Evolutionary conservation across 2,329 filamentous ascomycete species (phyloP), one percentile per base, ranked within the genome.

Genomic region (Pseudopyrenochaeta lycopersici): DNA sequence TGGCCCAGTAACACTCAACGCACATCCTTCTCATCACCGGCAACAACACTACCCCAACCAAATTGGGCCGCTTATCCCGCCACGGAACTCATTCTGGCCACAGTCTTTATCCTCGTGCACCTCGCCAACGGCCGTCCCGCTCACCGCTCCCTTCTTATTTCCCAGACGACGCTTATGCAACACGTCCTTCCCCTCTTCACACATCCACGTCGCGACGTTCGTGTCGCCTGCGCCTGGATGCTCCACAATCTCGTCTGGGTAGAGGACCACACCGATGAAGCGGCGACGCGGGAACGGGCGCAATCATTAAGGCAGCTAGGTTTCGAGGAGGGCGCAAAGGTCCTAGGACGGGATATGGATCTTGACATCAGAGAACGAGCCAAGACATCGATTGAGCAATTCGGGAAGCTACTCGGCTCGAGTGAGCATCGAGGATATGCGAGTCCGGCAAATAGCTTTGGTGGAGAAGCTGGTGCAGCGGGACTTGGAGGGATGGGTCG

Each of bases 201-300:
- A 40, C 91, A 92, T 74, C 84, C 86, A 38, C 86, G 90, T 69
- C 84, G 85, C 40, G 86, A 90, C 36, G 88, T 99, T 6, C 88
- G 94, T 5, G 83, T 88, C 17, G 88, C 89, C 40, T 86, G 95
- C 63, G 92, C 91, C 60, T 94, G 93, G 84, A 82, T 96, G 38
- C 83, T 96, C 39, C 90, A 88, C 71, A 97, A 97, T 71, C 83
- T 99, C 38, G 90, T 91, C 0, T 96, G 89, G 82, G 83, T 88
- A 57, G 93, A 97, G 57, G 89, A 94, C 65, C 82, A 84, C 6
- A 82, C 77, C 27, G 92, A 97, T 63, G 79, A 81, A 17, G 78
- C 82, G 18, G 85, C 84, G 9, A 91, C 89, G 57, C 80, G 84
- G 27, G 83, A 88, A 64, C 84, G 95, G 46, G 89, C 88, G 0